Conservation (phyloP, 306 rosid species). For the Vigna nakashimae region DNA sequence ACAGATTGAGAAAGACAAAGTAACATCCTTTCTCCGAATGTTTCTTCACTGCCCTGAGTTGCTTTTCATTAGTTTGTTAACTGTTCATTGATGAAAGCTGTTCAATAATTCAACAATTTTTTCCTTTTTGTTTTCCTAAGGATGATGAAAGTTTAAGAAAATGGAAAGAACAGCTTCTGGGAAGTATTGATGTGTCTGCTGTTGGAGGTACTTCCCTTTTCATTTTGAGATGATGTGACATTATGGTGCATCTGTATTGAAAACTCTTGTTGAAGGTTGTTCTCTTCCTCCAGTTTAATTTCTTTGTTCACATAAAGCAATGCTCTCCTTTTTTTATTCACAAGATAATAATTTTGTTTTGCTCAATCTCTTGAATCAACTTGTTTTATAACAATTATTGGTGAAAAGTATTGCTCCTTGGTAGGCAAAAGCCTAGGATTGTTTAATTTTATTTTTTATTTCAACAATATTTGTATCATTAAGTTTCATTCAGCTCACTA, state of each 20-base stretch:
- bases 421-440: slow-evolving; percentile 8
- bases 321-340: not conserved
- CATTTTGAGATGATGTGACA: slow-evolving; percentile 18
- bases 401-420: not conserved
- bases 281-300: slow-evolving; percentile 21
- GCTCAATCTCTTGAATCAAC: slow-evolving; percentile 15
- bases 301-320: not conserved
- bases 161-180: slow-evolving; percentile 94
- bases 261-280: slow-evolving; percentile 11
- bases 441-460: not conserved
- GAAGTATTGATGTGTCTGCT: slow-evolving; percentile 73
- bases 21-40: slow-evolving; percentile 34
- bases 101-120: not conserved
- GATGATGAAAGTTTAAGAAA: slow-evolving; percentile 90
- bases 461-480: slow-evolving; percentile 1
- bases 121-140: slow-evolving; percentile 45
- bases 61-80: not conserved
- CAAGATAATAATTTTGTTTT: not conserved
- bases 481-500: slow-evolving; percentile 11
- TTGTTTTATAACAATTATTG: slow-evolving; percentile 15
- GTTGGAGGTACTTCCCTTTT: slow-evolving; percentile 66
- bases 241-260: slow-evolving; percentile 18
- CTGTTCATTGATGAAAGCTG: slow-evolving; percentile 1
- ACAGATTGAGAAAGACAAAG: slow-evolving; percentile 92
- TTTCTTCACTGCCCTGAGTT: slow-evolving; percentile 7